Conservation (phyloP, 2,329 filamentous ascomycete genomes). For the Paecilomyces fulvus region DNA sequence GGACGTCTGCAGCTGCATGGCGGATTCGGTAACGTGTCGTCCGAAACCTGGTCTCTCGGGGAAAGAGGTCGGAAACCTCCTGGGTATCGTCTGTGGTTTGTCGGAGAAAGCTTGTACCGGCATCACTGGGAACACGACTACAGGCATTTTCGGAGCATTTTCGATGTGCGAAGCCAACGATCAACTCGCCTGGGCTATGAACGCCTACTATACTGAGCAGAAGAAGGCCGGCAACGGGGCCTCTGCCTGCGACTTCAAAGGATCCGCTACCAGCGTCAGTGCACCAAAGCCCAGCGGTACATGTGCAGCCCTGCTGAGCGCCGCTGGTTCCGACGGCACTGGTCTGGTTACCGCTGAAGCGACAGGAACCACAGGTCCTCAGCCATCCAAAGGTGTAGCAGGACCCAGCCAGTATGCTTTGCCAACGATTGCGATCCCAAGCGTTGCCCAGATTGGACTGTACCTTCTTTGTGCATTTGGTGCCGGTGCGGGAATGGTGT, state of each 20-base stretch:
- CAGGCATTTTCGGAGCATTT: constrained; percentile 38
- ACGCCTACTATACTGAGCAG: constrained; percentile 37
- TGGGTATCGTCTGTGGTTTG: constrained; percentile 23
- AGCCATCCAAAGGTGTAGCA: constrained; percentile 5
- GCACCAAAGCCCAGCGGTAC: constrained; percentile 26
- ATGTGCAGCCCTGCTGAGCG: constrained; percentile 29
- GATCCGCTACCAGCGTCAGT: constrained; percentile 30
- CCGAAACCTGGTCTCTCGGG: constrained; percentile 48
- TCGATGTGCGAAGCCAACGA: constrained; percentile 36
- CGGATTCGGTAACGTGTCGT: constrained; percentile 59
- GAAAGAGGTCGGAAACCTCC: constrained; percentile 45
- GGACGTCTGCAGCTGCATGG: constrained; percentile 76
- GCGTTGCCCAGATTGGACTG: not conserved
- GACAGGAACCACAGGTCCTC: constrained; percentile 10
- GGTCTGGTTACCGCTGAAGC: constrained; percentile 33
- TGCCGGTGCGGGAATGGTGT: not conserved
- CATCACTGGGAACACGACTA: constrained; percentile 29
- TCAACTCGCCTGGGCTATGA: constrained; percentile 36
- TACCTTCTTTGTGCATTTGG: not conserved
- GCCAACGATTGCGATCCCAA: not conserved
- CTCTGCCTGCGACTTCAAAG: constrained; percentile 35
- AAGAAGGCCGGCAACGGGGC: constrained; percentile 17
- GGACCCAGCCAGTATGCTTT: not conserved
- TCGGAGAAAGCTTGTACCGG: constrained; percentile 29
- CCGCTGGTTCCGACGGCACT: constrained; percentile 32